Percentiles rank a stretch among this genome's conserved stretches.
Evolutionary conservation across 2,329 filamentous ascomycete species (phyloP).

Genomic region (Elsinoe batatas): DNA sequence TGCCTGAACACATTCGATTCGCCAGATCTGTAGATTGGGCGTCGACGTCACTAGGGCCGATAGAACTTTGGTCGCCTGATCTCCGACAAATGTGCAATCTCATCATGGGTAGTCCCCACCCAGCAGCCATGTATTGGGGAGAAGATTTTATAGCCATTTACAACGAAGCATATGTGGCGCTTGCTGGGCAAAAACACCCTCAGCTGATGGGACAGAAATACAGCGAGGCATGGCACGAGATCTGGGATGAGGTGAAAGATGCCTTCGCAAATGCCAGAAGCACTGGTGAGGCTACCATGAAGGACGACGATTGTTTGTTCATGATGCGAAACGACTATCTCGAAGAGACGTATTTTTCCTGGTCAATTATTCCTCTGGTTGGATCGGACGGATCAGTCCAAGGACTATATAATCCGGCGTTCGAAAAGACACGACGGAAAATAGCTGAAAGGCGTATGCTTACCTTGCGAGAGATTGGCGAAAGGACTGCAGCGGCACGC

Average conservation of each 20-base stretch:
- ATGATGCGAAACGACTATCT: conserved; percentile 58
- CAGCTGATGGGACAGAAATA: conserved; percentile 64
- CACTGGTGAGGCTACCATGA: conserved; percentile 72
- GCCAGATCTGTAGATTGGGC: conserved; percentile 65
- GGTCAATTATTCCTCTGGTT: conserved; percentile 70
- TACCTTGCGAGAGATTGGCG: conserved; percentile 66
- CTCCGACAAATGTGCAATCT: conserved; percentile 70
- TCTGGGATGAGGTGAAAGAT: conserved; percentile 61
- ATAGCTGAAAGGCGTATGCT: conserved; percentile 73
- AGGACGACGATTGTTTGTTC: conserved; percentile 70
- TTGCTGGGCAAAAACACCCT: conserved; percentile 71
- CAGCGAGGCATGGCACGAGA: conserved; percentile 58
- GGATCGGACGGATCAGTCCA: conserved; percentile 55
- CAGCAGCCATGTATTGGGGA: conserved; percentile 66
- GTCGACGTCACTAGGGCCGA: conserved; percentile 61
- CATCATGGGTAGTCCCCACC: conserved; percentile 67
- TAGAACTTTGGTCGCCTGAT: conserved; percentile 62
- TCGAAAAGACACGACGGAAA: conserved; percentile 70
- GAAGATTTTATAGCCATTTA: conserved; percentile 58
- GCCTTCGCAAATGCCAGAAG: conserved; percentile 57
- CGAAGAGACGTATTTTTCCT: conserved; percentile 75
- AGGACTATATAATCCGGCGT: conserved; percentile 69
- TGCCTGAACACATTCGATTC: conserved; percentile 64
- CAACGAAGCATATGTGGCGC: conserved; percentile 59
- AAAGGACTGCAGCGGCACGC: conserved; percentile 61